These are phyloP conservation scores for Nicotiana rustica DNA, from an alignment of 305 asterid species.

Conservation along the genomic window DNA sequence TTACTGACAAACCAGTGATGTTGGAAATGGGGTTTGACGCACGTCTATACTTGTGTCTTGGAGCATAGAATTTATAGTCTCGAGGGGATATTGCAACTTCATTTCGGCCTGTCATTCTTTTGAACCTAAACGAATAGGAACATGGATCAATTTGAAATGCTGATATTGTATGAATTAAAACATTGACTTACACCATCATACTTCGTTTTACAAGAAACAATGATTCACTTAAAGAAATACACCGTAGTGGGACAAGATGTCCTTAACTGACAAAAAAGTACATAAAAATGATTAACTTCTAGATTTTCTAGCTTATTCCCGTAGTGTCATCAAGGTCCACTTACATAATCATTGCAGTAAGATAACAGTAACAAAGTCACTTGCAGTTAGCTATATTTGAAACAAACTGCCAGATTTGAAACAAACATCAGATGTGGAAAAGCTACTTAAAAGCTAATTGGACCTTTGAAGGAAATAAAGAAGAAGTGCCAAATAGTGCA, in stretches of 20 bases:
- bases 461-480: neutral
- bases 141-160: slow-evolving; percentile 8
- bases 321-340: slow-evolving; percentile 11
- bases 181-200: neutral
- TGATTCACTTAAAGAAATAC: neutral
- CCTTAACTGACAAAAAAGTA: slow-evolving; percentile 15
- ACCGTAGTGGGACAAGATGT: neutral
- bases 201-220: slow-evolving; percentile 11
- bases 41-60: slow-evolving; percentile 95
- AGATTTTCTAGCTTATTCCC: slow-evolving; percentile 5
- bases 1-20: slow-evolving; percentile 80
- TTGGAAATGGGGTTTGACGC: slow-evolving; percentile 73
- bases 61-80: slow-evolving; percentile 97
- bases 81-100: slow-evolving; percentile 81
- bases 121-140: slow-evolving; percentile 61
- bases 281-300: slow-evolving; percentile 27
- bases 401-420: neutral
- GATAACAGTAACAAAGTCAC: neutral
- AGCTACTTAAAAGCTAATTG: neutral
- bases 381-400: neutral
- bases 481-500: neutral
- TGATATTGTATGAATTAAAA: neutral
- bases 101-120: slow-evolving; percentile 87
- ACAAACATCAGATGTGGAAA: neutral
- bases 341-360: neutral